These are phyloP conservation scores for Primulina eburnea DNA, from an alignment of 257 asterid species.

Conservation along the genomic window DNA sequence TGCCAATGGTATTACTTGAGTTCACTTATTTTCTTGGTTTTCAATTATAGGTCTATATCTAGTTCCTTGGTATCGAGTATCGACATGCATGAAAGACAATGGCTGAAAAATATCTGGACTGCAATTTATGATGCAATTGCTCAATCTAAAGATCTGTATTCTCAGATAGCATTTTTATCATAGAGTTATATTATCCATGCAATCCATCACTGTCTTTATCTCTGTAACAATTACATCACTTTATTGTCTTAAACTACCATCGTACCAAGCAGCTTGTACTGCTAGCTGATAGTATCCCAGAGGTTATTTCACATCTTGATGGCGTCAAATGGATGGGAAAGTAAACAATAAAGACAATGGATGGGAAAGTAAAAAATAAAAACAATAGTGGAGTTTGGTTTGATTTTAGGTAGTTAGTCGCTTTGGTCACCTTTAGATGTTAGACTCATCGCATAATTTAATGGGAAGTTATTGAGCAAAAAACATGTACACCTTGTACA, in stretches of 20 bases:
- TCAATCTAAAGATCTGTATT: not conserved
- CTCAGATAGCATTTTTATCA: not conserved
- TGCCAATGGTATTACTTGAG: constrained; percentile 36
- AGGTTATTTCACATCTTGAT: not conserved
- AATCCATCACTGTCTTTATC: not conserved
- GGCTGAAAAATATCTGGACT: not conserved
- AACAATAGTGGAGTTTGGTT: not conserved
- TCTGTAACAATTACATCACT: not conserved
- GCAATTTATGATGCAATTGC: not conserved
- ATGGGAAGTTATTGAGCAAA: too few species aligned
- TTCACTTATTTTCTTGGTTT: constrained; percentile 1
- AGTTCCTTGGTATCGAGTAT: constrained; percentile 1
- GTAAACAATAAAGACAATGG: not conserved
- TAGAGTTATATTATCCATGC: not conserved
- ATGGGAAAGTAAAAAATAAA: too few species aligned
- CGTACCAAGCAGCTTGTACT: too few species aligned
- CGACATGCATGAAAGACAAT: constrained; percentile 10
- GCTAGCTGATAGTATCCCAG: not conserved
- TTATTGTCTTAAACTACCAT: not conserved
- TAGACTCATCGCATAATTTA: not conserved
- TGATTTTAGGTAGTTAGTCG: not conserved
- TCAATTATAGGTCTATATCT: not conserved
- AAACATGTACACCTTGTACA: too few species aligned
- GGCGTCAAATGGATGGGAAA: not conserved
- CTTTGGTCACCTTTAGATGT: not conserved